Percentiles rank a stretch among this genome's conserved stretches.
phyloP scores from a whole-genome alignment of 202 grass and related monocot genomes.

The Carex arenaria region DNA sequence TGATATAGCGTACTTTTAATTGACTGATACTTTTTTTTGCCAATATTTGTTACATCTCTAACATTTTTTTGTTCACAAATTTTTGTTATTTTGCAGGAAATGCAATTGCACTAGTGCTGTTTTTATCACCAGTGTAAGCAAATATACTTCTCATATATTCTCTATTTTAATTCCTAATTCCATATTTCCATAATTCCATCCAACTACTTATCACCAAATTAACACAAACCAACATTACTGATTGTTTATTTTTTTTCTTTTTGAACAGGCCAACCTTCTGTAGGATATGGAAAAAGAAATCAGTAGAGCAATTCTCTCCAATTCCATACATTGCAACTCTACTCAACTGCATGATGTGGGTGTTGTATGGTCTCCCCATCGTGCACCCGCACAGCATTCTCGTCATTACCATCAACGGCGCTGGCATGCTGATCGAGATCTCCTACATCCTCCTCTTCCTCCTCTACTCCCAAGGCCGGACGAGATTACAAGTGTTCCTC shows the following conservation, averaged over 20 bases:
- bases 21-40: background rate
- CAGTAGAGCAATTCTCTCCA: constrained; percentile 82
- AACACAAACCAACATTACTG: background rate
- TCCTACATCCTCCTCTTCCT: constrained; percentile 65
- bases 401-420: constrained; percentile 82
- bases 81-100: constrained; percentile 48
- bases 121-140: constrained; percentile 84
- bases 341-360: constrained; percentile 99
- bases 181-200: background rate
- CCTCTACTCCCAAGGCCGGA: constrained; percentile 40
- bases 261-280: constrained; percentile 61
- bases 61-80: background rate
- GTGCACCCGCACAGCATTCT: constrained; percentile 88
- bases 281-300: constrained; percentile 64
- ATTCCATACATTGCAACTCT: constrained; percentile 76
- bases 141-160: background rate
- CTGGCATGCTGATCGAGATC: constrained; percentile 76
- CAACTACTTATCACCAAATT: background rate
- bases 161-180: background rate
- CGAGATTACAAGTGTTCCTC: constrained; percentile 41
- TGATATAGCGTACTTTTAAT: background rate
- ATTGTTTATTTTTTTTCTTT: background rate
- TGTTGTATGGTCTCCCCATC: constrained; percentile 65
- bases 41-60: background rate
- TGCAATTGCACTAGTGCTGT: constrained; percentile 74